These are phyloP conservation scores for Papiliotrema nemorosa DNA, from an alignment of 1,284 basidiomycete species.

Conservation along the genomic window DNA sequence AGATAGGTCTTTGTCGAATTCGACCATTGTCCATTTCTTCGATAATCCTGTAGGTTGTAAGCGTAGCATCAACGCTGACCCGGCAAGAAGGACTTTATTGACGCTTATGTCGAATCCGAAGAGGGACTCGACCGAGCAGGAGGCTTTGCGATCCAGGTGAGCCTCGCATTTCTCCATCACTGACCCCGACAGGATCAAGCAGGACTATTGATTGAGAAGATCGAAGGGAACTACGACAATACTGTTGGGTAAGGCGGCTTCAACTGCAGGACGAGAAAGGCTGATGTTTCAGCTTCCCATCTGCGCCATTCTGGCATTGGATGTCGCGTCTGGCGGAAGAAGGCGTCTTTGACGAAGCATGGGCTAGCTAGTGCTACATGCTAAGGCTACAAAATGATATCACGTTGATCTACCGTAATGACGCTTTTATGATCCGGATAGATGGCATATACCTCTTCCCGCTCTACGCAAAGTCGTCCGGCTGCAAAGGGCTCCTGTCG, in stretches of 20 bases:
- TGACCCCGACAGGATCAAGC: constrained; percentile 63
- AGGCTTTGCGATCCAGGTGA: constrained; percentile 89
- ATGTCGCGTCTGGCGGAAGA: constrained; percentile 43
- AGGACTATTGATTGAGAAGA: constrained; percentile 70
- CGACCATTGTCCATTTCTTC: constrained; percentile 73
- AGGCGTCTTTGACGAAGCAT: constrained; percentile 44
- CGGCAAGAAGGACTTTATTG: constrained; percentile 54
- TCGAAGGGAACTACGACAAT: constrained; percentile 91
- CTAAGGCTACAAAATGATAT: constrained; percentile 18
- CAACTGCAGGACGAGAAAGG: not conserved
- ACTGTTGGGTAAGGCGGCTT: constrained; percentile 62
- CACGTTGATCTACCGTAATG: constrained; percentile 38
- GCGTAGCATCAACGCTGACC: not conserved
- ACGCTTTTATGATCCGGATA: constrained; percentile 53
- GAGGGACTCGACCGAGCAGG: constrained; percentile 91
- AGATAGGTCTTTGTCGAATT: constrained; percentile 74
- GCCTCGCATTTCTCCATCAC: constrained; percentile 5
- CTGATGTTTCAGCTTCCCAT: constrained; percentile 39
- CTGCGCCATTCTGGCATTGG: constrained; percentile 47
- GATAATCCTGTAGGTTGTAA: constrained; percentile 58
- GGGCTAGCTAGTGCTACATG: constrained; percentile 12
- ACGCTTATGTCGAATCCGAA: constrained; percentile 81
- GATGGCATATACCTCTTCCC: constrained; percentile 72
- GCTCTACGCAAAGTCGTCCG: constrained; percentile 59
- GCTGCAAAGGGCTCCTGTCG: constrained; percentile 27